These are phyloP conservation scores for Trichosporon sp. DNA, from an alignment of 1,284 basidiomycete genomes.

Conservation along the genomic window DNA sequence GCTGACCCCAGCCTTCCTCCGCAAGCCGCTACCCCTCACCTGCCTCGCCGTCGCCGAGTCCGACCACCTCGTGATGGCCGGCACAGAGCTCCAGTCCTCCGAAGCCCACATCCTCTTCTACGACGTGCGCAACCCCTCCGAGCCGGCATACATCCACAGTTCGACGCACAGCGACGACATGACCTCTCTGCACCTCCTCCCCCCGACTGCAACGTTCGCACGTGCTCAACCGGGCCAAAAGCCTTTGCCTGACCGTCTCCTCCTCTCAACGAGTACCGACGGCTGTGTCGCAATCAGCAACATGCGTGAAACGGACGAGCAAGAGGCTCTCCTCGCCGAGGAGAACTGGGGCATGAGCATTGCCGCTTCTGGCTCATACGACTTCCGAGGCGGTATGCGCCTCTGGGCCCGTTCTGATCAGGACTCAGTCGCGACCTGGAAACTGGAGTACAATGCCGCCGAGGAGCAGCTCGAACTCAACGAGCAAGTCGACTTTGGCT, in stretches of 20 bases:
- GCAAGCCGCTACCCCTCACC: slow-evolving; percentile 43
- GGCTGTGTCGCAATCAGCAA: slow-evolving; percentile 49
- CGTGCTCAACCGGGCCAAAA: slow-evolving; percentile 10
- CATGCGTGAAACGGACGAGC: slow-evolving; percentile 49
- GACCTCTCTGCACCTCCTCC: slow-evolving; percentile 49
- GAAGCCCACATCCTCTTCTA: slow-evolving; percentile 51
- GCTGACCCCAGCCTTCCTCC: slow-evolving; percentile 31
- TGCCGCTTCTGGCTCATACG: slow-evolving; percentile 33
- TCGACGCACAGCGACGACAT: slow-evolving; percentile 53
- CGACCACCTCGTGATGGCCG: slow-evolving; percentile 49
- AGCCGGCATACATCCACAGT: slow-evolving; percentile 47
- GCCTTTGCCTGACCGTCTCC: slow-evolving; percentile 34
- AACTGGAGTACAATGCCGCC: slow-evolving; percentile 18
- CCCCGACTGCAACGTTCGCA: slow-evolving; percentile 35
- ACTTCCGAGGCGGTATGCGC: slow-evolving; percentile 31
- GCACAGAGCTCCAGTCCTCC: slow-evolving; percentile 49
- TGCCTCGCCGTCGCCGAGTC: slow-evolving; percentile 37
- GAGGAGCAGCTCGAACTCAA: slow-evolving; percentile 41
- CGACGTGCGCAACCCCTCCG: slow-evolving; percentile 43
- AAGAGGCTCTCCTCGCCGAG: slow-evolving; percentile 48
- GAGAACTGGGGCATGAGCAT: slow-evolving; percentile 47
- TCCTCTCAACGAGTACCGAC: slow-evolving; percentile 50
- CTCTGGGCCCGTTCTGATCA: slow-evolving; percentile 48
- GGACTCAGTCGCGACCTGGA: slow-evolving; percentile 45
- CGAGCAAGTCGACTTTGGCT: slow-evolving; percentile 24